phyloP scores from a whole-genome alignment of 2,329 filamentous ascomycete genomes.

The Fusarium pseudocircinatum region DNA sequence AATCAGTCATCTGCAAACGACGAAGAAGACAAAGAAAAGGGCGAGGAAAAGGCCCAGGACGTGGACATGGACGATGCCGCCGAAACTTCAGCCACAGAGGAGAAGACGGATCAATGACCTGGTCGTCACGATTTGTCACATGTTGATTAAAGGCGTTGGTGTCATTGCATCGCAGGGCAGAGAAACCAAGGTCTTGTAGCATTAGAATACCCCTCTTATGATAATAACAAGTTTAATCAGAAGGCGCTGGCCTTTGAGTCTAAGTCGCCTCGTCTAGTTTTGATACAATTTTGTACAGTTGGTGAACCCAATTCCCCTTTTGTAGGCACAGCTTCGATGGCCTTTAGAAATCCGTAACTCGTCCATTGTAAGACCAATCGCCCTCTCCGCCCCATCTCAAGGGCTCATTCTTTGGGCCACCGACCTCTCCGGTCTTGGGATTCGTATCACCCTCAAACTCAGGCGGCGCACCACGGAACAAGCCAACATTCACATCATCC shows the following conservation, averaged over 20 bases:
- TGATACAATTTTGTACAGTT: constrained; percentile 30
- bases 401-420: constrained; percentile 97
- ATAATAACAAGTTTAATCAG: constrained; percentile 32
- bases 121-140: constrained; percentile 17
- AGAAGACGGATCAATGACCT: constrained; percentile 26
- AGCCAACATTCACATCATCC: constrained; percentile 65
- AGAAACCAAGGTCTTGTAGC: constrained; percentile 35
- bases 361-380: constrained; percentile 93
- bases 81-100: constrained; percentile 22
- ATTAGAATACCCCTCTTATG: constrained; percentile 44
- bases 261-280: constrained; percentile 21
- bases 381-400: constrained; percentile 81
- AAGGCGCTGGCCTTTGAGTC: constrained; percentile 16
- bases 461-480: constrained; percentile 80
- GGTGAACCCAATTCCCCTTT: not conserved
- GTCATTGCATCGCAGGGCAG: constrained; percentile 35
- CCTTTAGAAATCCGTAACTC: constrained; percentile 85
- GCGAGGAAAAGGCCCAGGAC: constrained; percentile 38
- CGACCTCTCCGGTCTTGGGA: constrained; percentile 93
- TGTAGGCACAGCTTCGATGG: too few relatives aligned
- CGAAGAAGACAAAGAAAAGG: constrained; percentile 5
- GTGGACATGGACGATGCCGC: constrained; percentile 47
- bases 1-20: constrained; percentile 48
- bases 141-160: constrained; percentile 37
- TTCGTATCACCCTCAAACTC: constrained; percentile 95